Evolutionary conservation across 1,139 yeast genomes (phyloP), one percentile per base, ranked within the genome.

Genomic region (Hemisphaericaspora subhashii): DNA sequence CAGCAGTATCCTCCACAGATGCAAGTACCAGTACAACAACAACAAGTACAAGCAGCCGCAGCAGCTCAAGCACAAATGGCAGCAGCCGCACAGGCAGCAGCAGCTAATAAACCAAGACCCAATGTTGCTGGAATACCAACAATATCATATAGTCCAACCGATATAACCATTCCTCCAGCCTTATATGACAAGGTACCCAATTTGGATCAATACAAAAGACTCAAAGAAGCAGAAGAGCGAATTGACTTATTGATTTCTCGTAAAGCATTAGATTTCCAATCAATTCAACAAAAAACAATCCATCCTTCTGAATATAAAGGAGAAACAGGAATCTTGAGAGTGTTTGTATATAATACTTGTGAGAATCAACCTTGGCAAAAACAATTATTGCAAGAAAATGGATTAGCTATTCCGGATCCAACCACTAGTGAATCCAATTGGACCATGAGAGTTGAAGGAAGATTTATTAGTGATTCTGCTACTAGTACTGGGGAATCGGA

Each of bases 331-430:
- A 62, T 72, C 3, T 71, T 92, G 54, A 77, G 98, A 43, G 77
- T 92, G 17, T 92, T 84, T 57, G 70, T 94, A 23, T 88, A 92
- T 53, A 89, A 87, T 58, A 83, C 88, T 2, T 72, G 85, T 31
- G 86, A 82, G 46, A 86, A 87, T 58, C 98, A 92, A 64, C 88
- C 94, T 33, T 92, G 98, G 98, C 98, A 90, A 57, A 70, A 69
- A 37, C 71, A 66, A 41, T 62, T 68, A 38, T 60, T 51, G 31
- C 51, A 52, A 47, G 60, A 57, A 47, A 52, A 54, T 36, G 59
- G 57, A 4, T 15, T 37, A 13, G 46, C 52, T 24, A 50, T 55
- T 2, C 44, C 53, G 2, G 59, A 58, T 14, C 51, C 57, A 5
- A 39, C 51, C 7, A 43, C 54, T 2, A 54, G 56, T 12, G 78